These are phyloP conservation scores for Ostreobium quekettii DNA, from an alignment of 139 green algal species.

Conservation along the genomic window DNA sequence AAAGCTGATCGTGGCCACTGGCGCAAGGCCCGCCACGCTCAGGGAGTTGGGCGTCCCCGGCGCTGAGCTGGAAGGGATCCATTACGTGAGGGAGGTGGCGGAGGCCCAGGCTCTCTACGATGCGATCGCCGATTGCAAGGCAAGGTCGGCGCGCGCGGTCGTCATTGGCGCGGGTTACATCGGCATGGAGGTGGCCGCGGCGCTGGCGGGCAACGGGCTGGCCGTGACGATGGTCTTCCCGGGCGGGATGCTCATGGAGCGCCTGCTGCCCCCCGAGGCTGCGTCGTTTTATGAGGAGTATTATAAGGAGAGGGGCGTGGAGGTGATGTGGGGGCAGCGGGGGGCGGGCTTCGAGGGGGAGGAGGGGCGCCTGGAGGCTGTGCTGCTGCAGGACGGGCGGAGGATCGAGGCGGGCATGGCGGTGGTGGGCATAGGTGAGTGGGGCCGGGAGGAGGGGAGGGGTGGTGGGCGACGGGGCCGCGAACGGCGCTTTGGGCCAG, in stretches of 20 bases:
- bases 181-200: conserved; percentile 64
- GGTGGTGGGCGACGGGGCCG: background rate
- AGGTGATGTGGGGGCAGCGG: conserved; percentile 22
- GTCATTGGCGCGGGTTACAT: conserved; percentile 92
- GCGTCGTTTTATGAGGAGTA: conserved; percentile 64
- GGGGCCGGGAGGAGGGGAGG: background rate
- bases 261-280: conserved; percentile 72
- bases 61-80: conserved; percentile 67
- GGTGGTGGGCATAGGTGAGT: conserved; percentile 74
- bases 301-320: conserved; percentile 53
- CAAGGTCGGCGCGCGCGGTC: conserved; percentile 36
- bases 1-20: conserved; percentile 81
- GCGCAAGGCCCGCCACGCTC: conserved; percentile 52
- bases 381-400: conserved; percentile 52
- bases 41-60: conserved; percentile 57
- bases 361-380: conserved; percentile 44
- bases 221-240: conserved; percentile 77
- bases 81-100: conserved; percentile 70
- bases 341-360: conserved; percentile 42
- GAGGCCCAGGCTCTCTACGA: conserved; percentile 65
- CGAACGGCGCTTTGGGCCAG: no score
- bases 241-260: conserved; percentile 59
- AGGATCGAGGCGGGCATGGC: conserved; percentile 56
- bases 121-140: conserved; percentile 52
- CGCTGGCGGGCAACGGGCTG: conserved; percentile 59